These are phyloP conservation scores for Dictyophora rubrovolvata DNA, from an alignment of 768 basidiomycete genomes.

Conservation along the genomic window DNA sequence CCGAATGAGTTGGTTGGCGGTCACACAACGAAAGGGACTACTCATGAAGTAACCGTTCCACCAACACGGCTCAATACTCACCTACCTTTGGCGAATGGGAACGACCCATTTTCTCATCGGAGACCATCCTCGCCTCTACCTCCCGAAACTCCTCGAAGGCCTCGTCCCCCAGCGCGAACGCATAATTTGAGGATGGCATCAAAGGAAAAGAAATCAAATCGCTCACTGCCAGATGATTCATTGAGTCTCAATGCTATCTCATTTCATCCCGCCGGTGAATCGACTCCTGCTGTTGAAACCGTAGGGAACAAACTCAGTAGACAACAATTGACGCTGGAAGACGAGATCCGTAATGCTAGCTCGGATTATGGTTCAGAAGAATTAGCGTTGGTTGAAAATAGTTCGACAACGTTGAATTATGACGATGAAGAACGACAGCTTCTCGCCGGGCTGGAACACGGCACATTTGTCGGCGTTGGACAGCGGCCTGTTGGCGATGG, in stretches of 20 bases:
- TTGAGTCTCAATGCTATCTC: slow-evolving; percentile 26
- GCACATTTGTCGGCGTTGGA: slow-evolving; percentile 44
- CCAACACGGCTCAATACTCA: background rate
- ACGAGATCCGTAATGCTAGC: slow-evolving; percentile 39
- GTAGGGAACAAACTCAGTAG: background rate
- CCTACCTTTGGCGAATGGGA: background rate
- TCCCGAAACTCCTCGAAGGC: slow-evolving; percentile 38
- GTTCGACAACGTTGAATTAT: background rate
- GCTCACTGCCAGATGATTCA: slow-evolving; percentile 5
- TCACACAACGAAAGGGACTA: background rate
- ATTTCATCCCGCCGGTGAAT: slow-evolving; percentile 15
- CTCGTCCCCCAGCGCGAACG: slow-evolving; percentile 43
- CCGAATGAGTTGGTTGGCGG: background rate
- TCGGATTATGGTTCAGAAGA: background rate
- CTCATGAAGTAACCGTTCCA: background rate
- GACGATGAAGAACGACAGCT: slow-evolving; percentile 3
- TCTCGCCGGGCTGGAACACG: slow-evolving; percentile 28
- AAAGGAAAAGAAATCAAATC: background rate
- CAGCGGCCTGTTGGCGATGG: slow-evolving; percentile 42
- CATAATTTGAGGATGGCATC: background rate
- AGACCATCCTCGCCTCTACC: slow-evolving; percentile 59
- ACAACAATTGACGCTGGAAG: slow-evolving; percentile 45
- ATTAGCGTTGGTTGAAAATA: background rate
- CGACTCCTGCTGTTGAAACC: background rate
- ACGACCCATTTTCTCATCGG: slow-evolving; percentile 46